Conservation (phyloP, 192 early-diverging fungal genomes). For the Entomortierella chlamydospora region DNA sequence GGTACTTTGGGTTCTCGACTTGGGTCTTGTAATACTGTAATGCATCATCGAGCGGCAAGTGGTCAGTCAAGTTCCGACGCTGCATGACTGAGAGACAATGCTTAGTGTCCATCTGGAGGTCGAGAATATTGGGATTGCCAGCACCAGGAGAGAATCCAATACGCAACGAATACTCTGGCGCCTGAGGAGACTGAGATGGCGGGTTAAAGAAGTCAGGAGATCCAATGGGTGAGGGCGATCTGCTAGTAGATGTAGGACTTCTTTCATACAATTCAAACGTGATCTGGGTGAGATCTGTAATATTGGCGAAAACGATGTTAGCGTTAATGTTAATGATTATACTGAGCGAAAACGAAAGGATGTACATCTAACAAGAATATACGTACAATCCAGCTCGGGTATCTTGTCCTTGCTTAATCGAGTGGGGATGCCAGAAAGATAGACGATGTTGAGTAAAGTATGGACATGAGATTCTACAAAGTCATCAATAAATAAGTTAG, state of each 20-base stretch:
- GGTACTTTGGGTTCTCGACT: conserved; percentile 59
- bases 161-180: conserved; percentile 88
- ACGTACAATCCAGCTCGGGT: conserved; percentile 92
- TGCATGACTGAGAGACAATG: conserved; percentile 89
- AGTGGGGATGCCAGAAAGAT: conserved; percentile 86
- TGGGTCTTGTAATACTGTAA: conserved; percentile 67
- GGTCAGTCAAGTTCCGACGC: conserved; percentile 88
- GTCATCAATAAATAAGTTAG: neutral
- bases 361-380: neutral
- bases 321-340: neutral
- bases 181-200: conserved; percentile 19
- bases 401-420: conserved; percentile 71
- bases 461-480: conserved; percentile 89
- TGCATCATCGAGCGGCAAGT: conserved; percentile 82
- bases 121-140: conserved; percentile 89
- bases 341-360: neutral
- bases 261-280: conserved; percentile 97
- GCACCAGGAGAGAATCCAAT: conserved; percentile 93
- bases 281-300: conserved; percentile 94
- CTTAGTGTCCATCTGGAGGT: conserved; percentile 85
- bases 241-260: conserved; percentile 57
- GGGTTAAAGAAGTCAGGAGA: conserved; percentile 5
- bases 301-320: conserved; percentile 7
- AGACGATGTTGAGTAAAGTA: conserved; percentile 91
- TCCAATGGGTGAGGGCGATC: neutral